Percentiles rank a stretch among this genome's conserved stretches.
phyloP scores from a whole-genome alignment of 2,329 filamentous ascomycete species.

The Rutstroemia sp. region DNA sequence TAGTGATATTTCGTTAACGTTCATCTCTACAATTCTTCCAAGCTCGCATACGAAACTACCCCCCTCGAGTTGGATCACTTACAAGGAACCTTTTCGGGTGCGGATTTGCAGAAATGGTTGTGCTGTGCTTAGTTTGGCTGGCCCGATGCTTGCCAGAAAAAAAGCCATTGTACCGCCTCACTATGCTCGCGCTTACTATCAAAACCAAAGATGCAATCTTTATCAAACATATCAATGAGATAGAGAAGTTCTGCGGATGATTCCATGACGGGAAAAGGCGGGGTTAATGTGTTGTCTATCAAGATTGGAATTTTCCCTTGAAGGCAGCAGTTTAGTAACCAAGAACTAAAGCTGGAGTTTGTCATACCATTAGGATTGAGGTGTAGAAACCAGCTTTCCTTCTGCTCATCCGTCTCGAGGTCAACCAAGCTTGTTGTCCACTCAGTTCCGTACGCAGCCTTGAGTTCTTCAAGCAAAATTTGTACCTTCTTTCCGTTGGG shows the following conservation, averaged over 20 bases:
- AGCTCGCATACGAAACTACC: not conserved
- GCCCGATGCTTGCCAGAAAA: slow-evolving; percentile 43
- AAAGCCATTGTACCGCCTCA: slow-evolving; percentile 43
- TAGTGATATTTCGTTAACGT: not conserved
- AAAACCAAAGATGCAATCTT: slow-evolving; percentile 43
- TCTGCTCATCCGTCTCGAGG: slow-evolving; percentile 41
- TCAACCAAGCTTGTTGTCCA: slow-evolving; percentile 31
- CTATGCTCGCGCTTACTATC: slow-evolving; percentile 41
- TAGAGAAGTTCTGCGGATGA: slow-evolving; percentile 47
- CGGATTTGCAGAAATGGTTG: not conserved
- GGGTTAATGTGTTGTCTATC: slow-evolving; percentile 40
- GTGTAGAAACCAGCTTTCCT: slow-evolving; percentile 46
- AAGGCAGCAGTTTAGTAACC: not conserved
- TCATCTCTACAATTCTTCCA: not conserved
- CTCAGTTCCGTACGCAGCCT: slow-evolving; percentile 39
- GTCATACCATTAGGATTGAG: slow-evolving; percentile 37
- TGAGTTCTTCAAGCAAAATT: slow-evolving; percentile 47
- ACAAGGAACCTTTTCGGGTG: not conserved
- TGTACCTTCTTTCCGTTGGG: slow-evolving; percentile 45
- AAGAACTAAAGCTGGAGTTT: not conserved
- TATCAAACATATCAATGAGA: slow-evolving; percentile 38
- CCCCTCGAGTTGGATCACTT: not conserved
- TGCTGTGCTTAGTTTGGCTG: not conserved
- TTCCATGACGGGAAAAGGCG: slow-evolving; percentile 45
- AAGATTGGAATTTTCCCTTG: slow-evolving; percentile 38